Base-by-base conservation (phyloP, 192 early-diverging fungal genomes). In the Podila clonocystis region DNA sequence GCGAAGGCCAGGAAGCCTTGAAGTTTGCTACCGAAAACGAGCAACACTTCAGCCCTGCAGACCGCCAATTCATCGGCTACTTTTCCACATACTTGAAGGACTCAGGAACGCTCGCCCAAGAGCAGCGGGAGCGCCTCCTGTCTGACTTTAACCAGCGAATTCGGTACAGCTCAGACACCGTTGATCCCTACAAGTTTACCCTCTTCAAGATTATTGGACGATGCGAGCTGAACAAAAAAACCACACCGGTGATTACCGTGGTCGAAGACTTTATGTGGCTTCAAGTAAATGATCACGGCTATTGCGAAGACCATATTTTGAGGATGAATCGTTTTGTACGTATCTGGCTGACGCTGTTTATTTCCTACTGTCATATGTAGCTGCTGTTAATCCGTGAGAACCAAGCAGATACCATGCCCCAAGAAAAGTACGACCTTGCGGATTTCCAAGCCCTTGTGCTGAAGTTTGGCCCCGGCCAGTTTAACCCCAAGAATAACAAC, bases 221-320 rank as follows among this genome's bases (percentile, higher is more conserved):
- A 24, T 95, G 95, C 70, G 97, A 96, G 38, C 75, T 97, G 70
- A 86, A 83, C 34, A 91, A 91, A 61, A 88, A 86, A 59, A 82
- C 94, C 12, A 74, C 88, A 2, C 79, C 84, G 45, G 94, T 95
- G 1, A 88, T 94, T 19, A 88, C 88, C 49, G 88, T 95, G 11
- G 92, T 91, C 4, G 96, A 99, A 75, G 97, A 99, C 68, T 99
- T 95, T 76, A 72, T 99, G 48, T 99, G 98, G 98, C 66, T 96
- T 9, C 91, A 94, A 82, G 89, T 90, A 75, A 58, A 17, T 75
- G 38, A 11, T 36, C 41, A 12, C 41, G 3, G 15, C 41, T 45
- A 15, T 17, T 45, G 15, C 41, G 11, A 17, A 15, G 41, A 12
- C 13, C 3, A 15, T 4, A 45, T 3, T 9, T 45, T 12, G 41